These are phyloP conservation scores for Yamagishiella unicocca DNA, from an alignment of 139 green algal species.

Conservation along the genomic window DNA sequence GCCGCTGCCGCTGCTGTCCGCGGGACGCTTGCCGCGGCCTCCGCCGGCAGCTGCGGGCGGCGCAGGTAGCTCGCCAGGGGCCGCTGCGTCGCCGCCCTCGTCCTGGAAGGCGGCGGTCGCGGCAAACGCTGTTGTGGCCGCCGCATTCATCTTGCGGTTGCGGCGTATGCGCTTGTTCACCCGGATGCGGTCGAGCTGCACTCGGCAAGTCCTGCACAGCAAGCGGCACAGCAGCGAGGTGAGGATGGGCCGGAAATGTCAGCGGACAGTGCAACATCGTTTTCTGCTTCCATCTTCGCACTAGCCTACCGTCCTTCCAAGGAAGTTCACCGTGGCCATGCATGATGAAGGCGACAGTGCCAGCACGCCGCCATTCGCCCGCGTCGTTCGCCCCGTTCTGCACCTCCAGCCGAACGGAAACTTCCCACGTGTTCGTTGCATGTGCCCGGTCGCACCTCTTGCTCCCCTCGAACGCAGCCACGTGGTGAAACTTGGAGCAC, in stretches of 20 bases:
- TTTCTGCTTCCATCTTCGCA: no score
- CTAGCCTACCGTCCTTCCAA: no score
- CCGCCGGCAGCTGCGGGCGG: neutral
- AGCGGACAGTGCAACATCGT: no score
- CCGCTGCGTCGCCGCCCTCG: neutral
- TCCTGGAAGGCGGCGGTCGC: neutral
- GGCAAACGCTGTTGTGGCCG: neutral
- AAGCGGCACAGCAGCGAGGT: neutral
- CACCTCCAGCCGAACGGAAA: no score
- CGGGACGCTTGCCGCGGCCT: conserved; percentile 17
- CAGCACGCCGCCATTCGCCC: no score
- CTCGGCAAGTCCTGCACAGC: conserved; percentile 22
- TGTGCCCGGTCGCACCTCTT: conserved; percentile 25
- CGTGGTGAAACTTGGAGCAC: conserved; percentile 44
- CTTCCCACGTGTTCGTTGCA: no score
- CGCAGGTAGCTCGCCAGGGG: neutral
- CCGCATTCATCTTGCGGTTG: conserved; percentile 32
- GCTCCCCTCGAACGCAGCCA: conserved; percentile 10
- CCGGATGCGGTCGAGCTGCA: conserved; percentile 41
- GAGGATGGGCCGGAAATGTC: no score
- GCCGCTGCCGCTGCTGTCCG: conserved; percentile 40
- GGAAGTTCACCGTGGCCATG: no score
- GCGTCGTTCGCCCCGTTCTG: no score
- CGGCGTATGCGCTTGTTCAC: conserved; percentile 39
- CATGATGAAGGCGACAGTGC: no score